These are phyloP conservation scores for Thelonectria blattea DNA, from an alignment of 2,329 filamentous ascomycete species.

Conservation along the genomic window DNA sequence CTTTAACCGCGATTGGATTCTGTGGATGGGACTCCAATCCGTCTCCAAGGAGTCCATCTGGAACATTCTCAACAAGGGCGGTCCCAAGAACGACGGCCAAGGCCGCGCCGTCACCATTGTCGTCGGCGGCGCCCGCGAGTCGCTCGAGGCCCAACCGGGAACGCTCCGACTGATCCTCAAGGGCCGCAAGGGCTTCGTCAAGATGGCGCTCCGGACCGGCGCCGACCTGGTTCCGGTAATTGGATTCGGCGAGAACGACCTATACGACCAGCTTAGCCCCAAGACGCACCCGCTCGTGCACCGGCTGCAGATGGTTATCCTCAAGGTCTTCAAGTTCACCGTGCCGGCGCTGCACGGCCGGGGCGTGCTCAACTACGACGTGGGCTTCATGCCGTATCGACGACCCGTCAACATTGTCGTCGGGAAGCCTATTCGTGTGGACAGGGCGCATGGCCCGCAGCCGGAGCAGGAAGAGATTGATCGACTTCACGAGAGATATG, in stretches of 20 bases:
- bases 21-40: slow-evolving; percentile 84
- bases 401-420: slow-evolving; percentile 88
- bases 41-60: slow-evolving; percentile 93
- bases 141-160: slow-evolving; percentile 83
- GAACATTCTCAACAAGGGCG: slow-evolving; percentile 83
- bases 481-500: slow-evolving; percentile 78
- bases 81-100: slow-evolving; percentile 79
- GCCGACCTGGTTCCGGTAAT: slow-evolving; percentile 93
- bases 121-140: slow-evolving; percentile 89
- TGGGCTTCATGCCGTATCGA: slow-evolving; percentile 93
- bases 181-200: slow-evolving; percentile 89
- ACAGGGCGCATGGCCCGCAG: slow-evolving; percentile 58
- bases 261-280: slow-evolving; percentile 88
- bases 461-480: slow-evolving; percentile 80
- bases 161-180: slow-evolving; percentile 79
- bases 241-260: slow-evolving; percentile 92
- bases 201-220: slow-evolving; percentile 89
- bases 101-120: slow-evolving; percentile 97
- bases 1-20: slow-evolving; percentile 92
- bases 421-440: slow-evolving; percentile 78
- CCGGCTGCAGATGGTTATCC: slow-evolving; percentile 80
- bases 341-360: slow-evolving; percentile 88
- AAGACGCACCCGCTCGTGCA: slow-evolving; percentile 80
- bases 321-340: slow-evolving; percentile 89
- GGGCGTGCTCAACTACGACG: slow-evolving; percentile 97